These are phyloP conservation scores for Solanum chacoense DNA, from an alignment of 305 asterid genomes.

Conservation along the genomic window DNA sequence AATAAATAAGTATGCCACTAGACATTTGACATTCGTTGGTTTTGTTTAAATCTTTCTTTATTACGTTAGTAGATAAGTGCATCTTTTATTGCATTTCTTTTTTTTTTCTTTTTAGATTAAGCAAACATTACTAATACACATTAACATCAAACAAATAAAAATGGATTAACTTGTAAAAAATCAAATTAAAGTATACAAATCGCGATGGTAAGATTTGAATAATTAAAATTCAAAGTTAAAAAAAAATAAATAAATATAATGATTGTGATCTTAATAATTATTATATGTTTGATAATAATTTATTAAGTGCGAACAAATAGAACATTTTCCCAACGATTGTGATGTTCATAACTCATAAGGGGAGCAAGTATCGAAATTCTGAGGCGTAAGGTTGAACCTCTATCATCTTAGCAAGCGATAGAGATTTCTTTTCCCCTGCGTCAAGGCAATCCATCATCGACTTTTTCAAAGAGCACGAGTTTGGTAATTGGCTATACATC, in stretches of 20 bases:
- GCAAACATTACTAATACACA: background rate
- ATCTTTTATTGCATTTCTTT: background rate
- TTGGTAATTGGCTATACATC: conserved; percentile 81
- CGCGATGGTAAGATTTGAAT: background rate
- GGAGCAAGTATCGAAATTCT: background rate
- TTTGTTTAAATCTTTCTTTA: background rate
- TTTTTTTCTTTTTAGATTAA: background rate
- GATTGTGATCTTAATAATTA: background rate
- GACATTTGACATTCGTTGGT: background rate
- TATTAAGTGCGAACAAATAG: background rate
- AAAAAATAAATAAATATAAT: background rate
- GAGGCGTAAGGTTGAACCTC: conserved; percentile 54
- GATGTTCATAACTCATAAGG: background rate
- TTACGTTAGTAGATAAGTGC: background rate
- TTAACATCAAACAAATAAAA: background rate
- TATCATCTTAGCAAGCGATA: conserved; percentile 32
- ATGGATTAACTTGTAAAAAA: background rate
- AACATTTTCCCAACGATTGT: background rate
- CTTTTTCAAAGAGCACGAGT: conserved; percentile 51
- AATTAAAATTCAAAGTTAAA: background rate
- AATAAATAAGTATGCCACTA: background rate
- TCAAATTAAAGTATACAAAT: background rate
- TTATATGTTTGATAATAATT: background rate
- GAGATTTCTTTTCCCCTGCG: conserved; percentile 38
- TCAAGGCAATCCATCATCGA: conserved; percentile 65